phyloP scores from a whole-genome alignment of 2,329 filamentous ascomycete species.

The Phaeosphaeria sp. region DNA sequence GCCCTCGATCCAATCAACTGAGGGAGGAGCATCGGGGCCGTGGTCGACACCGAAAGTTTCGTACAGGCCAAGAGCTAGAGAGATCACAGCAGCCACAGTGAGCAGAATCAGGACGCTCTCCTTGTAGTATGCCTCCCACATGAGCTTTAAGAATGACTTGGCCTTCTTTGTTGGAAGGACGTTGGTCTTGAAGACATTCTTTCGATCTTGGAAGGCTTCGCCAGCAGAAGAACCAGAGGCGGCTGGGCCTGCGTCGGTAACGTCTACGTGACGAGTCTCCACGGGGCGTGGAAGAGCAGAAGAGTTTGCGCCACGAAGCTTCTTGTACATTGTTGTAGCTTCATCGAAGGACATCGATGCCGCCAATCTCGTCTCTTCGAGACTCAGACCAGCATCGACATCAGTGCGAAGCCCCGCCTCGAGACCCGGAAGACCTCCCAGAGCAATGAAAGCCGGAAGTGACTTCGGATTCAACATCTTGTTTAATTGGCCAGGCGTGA shows the following conservation, averaged over 20 bases:
- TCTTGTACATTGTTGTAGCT: constrained; percentile 50
- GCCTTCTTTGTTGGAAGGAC: constrained; percentile 71
- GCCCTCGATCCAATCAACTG: constrained; percentile 83
- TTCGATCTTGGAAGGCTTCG: constrained; percentile 70
- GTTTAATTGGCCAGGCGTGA: constrained; percentile 79
- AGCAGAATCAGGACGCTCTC: constrained; percentile 70
- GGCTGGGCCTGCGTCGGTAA: constrained; percentile 36
- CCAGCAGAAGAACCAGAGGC: constrained; percentile 53
- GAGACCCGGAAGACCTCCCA: constrained; percentile 75
- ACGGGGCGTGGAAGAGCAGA: constrained; percentile 13
- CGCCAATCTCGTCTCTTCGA: constrained; percentile 71
- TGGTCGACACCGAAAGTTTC: constrained; percentile 70
- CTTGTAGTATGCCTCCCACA: constrained; percentile 80
- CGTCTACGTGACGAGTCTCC: constrained; percentile 17
- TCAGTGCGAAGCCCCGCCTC: constrained; percentile 77
- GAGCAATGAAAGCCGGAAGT: constrained; percentile 75
- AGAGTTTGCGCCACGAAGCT: constrained; percentile 2
- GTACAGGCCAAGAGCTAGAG: constrained; percentile 76
- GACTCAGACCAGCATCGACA: constrained; percentile 68
- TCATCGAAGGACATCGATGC: constrained; percentile 74
- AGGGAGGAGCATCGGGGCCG: constrained; percentile 56
- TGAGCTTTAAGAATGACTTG: constrained; percentile 72
- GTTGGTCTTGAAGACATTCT: constrained; percentile 73
- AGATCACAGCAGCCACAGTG: constrained; percentile 70
- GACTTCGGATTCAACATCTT: constrained; percentile 84